Evolutionary conservation across 306 rosid species (phyloP).

Genomic region (Astragalus membranaceus): DNA sequence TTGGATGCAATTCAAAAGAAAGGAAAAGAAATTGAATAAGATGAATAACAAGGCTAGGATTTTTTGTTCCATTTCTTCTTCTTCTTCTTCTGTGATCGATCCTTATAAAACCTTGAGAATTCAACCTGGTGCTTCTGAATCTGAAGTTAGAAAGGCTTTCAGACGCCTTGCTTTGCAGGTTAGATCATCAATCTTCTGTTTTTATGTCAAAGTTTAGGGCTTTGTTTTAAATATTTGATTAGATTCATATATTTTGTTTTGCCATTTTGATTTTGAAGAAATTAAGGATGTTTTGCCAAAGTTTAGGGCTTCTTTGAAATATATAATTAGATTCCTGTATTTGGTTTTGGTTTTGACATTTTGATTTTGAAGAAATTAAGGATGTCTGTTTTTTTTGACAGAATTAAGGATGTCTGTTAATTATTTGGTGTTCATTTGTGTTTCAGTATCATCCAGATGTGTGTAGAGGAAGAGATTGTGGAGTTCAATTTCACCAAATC

Average conservation of each 20-base stretch:
- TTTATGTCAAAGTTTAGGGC: background rate
- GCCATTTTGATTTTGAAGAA: background rate
- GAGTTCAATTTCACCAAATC: conserved; percentile 75
- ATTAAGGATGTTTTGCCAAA: background rate
- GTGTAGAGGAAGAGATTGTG: conserved; percentile 69
- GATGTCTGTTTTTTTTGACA: too few species aligned
- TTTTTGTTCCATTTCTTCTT: conserved; percentile 28
- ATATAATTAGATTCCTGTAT: background rate
- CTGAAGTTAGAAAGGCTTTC: conserved; percentile 83
- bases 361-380: background rate
- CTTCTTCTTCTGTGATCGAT: conserved; percentile 45
- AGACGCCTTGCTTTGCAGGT: conserved; percentile 89
- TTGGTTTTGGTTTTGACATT: background rate
- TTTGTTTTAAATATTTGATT: background rate
- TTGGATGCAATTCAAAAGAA: conserved; percentile 37
- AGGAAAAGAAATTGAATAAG: conserved; percentile 17
- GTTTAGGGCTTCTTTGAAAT: background rate
- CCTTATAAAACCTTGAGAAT: conserved; percentile 71
- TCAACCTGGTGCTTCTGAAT: conserved; percentile 65
- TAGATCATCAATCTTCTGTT: background rate
- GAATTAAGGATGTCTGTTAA: background rate
- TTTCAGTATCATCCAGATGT: conserved; percentile 94
- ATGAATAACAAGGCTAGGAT: conserved; percentile 23
- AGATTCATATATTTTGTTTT: background rate
- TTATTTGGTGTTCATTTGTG: background rate